phyloP scores from a whole-genome alignment of 139 green algal genomes.

The Haematococcus sp. region DNA sequence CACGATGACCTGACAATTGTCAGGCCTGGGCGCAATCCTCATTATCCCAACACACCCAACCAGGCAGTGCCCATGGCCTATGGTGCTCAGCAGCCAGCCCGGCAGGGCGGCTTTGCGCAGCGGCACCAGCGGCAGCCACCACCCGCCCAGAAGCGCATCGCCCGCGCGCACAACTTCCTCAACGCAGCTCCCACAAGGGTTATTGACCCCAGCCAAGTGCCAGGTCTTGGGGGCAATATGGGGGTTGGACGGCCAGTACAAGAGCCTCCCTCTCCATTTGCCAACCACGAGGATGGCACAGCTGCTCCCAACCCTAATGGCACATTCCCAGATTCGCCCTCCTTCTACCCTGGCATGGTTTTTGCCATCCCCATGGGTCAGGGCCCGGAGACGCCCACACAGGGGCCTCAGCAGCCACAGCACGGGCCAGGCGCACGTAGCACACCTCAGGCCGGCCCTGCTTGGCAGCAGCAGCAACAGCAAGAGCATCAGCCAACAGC shows the following conservation, averaged over 20 bases:
- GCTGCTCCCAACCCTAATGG: conserved; percentile 1
- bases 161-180: conserved; percentile 17
- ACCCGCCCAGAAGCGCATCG: not conserved
- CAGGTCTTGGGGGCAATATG: conserved; percentile 1
- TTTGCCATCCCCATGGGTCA: conserved; percentile 19
- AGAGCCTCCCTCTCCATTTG: too few species aligned
- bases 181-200: conserved; percentile 15
- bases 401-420: not conserved
- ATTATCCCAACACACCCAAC: too few species aligned
- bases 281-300: not conserved
- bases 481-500: too few species aligned
- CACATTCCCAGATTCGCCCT: conserved; percentile 40
- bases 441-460: not conserved
- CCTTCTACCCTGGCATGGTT: conserved; percentile 33
- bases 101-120: too few species aligned
- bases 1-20: too few species aligned
- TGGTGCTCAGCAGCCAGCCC: too few species aligned
- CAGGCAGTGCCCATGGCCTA: too few species aligned
- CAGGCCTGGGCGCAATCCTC: too few species aligned
- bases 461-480: not conserved
- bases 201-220: conserved; percentile 20
- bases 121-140: not conserved
- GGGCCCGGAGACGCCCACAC: not conserved
- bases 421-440: not conserved
- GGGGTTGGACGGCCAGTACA: not conserved